phyloP scores from a whole-genome alignment of 2,329 filamentous ascomycete species.

The Amylocarpus encephaloides region DNA sequence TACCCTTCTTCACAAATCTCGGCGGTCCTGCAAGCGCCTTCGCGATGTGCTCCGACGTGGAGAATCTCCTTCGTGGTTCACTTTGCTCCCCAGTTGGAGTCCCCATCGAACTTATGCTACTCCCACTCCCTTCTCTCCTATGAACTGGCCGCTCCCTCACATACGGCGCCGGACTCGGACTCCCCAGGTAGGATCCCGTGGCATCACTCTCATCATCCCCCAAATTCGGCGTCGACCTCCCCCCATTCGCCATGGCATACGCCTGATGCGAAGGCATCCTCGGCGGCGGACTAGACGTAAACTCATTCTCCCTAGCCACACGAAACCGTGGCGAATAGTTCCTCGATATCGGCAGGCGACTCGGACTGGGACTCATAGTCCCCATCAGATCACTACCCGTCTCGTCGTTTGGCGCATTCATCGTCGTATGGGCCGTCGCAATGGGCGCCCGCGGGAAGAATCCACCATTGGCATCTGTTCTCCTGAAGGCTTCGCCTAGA shows the following conservation, averaged over 20 bases:
- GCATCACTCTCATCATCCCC: constrained; percentile 12
- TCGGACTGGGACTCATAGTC: not conserved
- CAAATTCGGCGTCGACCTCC: constrained; percentile 3
- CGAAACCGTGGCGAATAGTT: constrained; percentile 3
- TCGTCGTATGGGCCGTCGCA: not conserved
- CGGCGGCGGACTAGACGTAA: constrained; percentile 7
- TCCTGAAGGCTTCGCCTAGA: constrained; percentile 14
- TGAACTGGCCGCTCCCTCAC: not conserved
- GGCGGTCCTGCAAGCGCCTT: not conserved
- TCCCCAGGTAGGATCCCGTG: constrained; percentile 11
- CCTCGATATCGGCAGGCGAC: constrained; percentile 12
- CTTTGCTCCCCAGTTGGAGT: not conserved
- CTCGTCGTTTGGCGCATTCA: too few relatives aligned
- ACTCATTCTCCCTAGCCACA: not conserved
- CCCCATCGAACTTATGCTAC: not conserved
- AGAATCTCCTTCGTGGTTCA: not conserved
- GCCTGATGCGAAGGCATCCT: not conserved
- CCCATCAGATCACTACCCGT: too few relatives aligned
- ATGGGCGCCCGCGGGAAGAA: not conserved
- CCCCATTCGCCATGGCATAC: too few relatives aligned
- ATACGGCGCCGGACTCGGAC: constrained; percentile 19
- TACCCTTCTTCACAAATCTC: not conserved
- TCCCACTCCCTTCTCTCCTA: constrained; percentile 3
- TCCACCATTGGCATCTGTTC: constrained; percentile 11
- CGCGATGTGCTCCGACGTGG: too few relatives aligned